Evolutionary conservation across 1,284 basidiomycete genomes (phyloP).

Genomic region (Kalmanozyma brasiliensis): DNA sequence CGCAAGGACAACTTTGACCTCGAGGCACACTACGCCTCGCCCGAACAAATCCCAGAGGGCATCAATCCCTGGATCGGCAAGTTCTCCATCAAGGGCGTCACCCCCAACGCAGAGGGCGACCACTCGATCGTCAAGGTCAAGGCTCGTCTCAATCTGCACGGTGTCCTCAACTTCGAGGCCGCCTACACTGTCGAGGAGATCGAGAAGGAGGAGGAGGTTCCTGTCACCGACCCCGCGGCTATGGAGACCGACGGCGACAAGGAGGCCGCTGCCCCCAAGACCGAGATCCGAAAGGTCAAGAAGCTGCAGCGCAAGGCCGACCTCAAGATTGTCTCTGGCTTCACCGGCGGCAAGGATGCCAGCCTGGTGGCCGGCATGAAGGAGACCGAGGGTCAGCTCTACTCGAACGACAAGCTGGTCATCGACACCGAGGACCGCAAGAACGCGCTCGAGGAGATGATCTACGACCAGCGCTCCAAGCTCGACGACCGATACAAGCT

Average conservation of each 20-base stretch:
- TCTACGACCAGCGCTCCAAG: slow-evolving; percentile 67
- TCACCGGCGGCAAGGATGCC: slow-evolving; percentile 55
- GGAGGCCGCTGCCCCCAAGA: slow-evolving; percentile 61
- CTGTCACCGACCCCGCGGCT: slow-evolving; percentile 57
- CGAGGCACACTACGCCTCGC: slow-evolving; percentile 62
- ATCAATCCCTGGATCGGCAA: slow-evolving; percentile 65
- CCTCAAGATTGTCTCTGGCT: slow-evolving; percentile 58
- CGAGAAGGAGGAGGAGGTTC: slow-evolving; percentile 67
- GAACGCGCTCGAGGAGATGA: slow-evolving; percentile 67
- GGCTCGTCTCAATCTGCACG: slow-evolving; percentile 67
- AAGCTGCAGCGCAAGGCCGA: slow-evolving; percentile 67
- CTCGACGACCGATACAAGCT: slow-evolving; percentile 64
- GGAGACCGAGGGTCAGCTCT: slow-evolving; percentile 64
- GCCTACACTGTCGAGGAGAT: slow-evolving; percentile 67
- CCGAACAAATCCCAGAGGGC: slow-evolving; percentile 58
- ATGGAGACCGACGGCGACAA: slow-evolving; percentile 60
- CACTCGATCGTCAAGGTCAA: slow-evolving; percentile 68
- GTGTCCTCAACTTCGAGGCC: slow-evolving; percentile 66
- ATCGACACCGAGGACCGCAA: slow-evolving; percentile 67
- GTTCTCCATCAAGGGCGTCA: slow-evolving; percentile 65
- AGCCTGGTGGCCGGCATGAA: slow-evolving; percentile 58
- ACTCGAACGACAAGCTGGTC: slow-evolving; percentile 67
- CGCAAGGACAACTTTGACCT: slow-evolving; percentile 67
- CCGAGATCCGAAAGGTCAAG: slow-evolving; percentile 66
- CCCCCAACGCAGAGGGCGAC: slow-evolving; percentile 65